Evolutionary conservation across 2,329 filamentous ascomycete species (phyloP), one percentile per base, ranked within the genome.

Genomic region (Hyphodiscus sp.): DNA sequence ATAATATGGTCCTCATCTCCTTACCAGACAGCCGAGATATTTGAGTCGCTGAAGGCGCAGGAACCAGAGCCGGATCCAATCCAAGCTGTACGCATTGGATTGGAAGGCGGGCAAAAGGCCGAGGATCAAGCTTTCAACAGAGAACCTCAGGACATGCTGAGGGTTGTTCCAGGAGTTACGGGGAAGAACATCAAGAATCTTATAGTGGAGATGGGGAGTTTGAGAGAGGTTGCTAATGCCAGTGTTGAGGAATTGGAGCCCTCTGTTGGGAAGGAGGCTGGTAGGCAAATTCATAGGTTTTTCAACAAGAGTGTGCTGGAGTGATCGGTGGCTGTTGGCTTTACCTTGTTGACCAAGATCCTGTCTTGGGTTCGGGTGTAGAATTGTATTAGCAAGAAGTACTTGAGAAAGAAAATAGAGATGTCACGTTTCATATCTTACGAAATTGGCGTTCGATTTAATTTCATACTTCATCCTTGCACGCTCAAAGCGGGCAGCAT

Each of bases 1-100:
- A 87, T 99, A 62, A 90, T 99, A 63, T 99, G 94, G 94, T 94
- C 88, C 9, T 89, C 83, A 9, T 91, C 86, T 11, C 92, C 94
- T 0, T 96, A 95, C 67, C 91, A 99, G 70, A 97, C 94, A 0
- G 94, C 94, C 1, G 91, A 97, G 73, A 97, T 99, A 58, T 97
- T 99, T 68, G 86, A 91, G 64, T 86, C 90, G 61, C 80, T 99
- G 51, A 99, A 99, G 74, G 87, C 90, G 61, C 86, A 91, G 64
- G 87, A 92, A 63, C 78, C 85, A 2, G 94, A 99, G 71, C 94
- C 94, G 0, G 91, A 99, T 68, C 94, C 94, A 1, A 79, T 95
- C 38, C 83, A 83, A 2, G 94, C 94, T 0, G 91, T 96, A 8
- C 83, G 87, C 55, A 81, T 91, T 1, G 94, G 94, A 0, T 74